Evolutionary conservation across 2,329 filamentous ascomycete genomes (phyloP).

Genomic region (Fusarium udum): DNA sequence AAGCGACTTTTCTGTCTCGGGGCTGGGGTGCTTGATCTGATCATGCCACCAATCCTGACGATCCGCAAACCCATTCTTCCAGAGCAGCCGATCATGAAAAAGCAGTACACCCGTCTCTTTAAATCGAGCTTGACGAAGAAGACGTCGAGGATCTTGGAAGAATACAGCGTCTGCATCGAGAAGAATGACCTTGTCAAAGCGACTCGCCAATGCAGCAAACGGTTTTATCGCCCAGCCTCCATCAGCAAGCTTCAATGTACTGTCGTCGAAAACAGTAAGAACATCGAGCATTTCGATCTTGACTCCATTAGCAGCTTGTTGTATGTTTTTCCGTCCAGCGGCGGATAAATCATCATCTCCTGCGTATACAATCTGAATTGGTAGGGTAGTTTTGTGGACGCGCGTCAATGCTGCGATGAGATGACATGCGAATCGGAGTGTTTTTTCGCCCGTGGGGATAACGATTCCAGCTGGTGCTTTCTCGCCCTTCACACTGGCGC

Average conservation of each 20-base stretch:
- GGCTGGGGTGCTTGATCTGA: slow-evolving; percentile 49
- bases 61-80: slow-evolving; percentile 47
- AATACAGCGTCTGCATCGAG: slow-evolving; percentile 54
- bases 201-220: slow-evolving; percentile 51
- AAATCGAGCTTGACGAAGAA: slow-evolving; percentile 48
- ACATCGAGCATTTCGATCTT: slow-evolving; percentile 48
- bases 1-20: slow-evolving; percentile 46
- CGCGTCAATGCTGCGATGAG: slow-evolving; percentile 46
- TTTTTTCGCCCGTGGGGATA: slow-evolving; percentile 47
- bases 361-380: slow-evolving; percentile 51
- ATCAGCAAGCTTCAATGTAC: slow-evolving; percentile 40
- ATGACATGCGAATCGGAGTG: slow-evolving; percentile 50
- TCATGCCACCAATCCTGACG: slow-evolving; percentile 52
- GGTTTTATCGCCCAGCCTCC: slow-evolving; percentile 54
- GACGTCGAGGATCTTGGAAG: slow-evolving; percentile 47
- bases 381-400: slow-evolving; percentile 45
- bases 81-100: slow-evolving; percentile 55
- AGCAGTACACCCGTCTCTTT: slow-evolving; percentile 48
- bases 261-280: slow-evolving; percentile 47
- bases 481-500: slow-evolving; percentile 8
- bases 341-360: slow-evolving; percentile 46
- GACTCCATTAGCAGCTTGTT: slow-evolving; percentile 24
- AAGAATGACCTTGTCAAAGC: slow-evolving; percentile 51
- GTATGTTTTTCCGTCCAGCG: slow-evolving; percentile 39
- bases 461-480: slow-evolving; percentile 46